These are phyloP conservation scores for Pichia thaimueangensis DNA, from an alignment of 805 yeast species.

Conservation along the genomic window DNA sequence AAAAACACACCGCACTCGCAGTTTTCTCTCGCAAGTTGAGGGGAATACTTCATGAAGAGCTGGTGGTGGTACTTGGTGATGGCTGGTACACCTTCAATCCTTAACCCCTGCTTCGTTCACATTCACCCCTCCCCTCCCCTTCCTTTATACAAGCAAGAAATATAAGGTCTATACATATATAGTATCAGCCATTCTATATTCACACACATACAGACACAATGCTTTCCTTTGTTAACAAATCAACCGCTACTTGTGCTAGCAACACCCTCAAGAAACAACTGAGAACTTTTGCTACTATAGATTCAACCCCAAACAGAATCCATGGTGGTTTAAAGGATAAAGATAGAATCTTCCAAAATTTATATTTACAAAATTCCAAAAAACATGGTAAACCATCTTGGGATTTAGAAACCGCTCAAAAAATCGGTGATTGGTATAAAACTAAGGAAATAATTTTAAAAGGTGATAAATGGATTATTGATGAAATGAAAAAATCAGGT, in stretches of 20 bases:
- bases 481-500: conserved; percentile 78
- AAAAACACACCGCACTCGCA: no score
- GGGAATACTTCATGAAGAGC: no score
- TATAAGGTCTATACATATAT: no score
- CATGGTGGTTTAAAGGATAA: conserved; percentile 75
- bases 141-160: no score
- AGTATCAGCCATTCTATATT: not conserved
- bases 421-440: conserved; percentile 89
- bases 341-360: conserved; percentile 83
- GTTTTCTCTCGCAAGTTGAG: no score
- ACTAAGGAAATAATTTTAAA: conserved; percentile 78
- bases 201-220: conserved; percentile 3
- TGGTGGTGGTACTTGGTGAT: not conserved
- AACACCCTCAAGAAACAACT: no score
- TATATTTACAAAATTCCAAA: conserved; percentile 45
- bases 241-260: not conserved
- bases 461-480: conserved; percentile 88
- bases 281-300: conserved; percentile 35
- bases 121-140: no score
- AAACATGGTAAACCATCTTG: conserved; percentile 50
- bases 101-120: no score
- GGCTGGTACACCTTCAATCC: no score
- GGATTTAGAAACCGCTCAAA: conserved; percentile 66
- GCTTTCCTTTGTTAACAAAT: conserved; percentile 9
- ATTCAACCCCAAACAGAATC: conserved; percentile 44